These are phyloP conservation scores for Aspergillus pseudotamarii DNA, from an alignment of 2,329 filamentous ascomycete genomes.

Conservation along the genomic window DNA sequence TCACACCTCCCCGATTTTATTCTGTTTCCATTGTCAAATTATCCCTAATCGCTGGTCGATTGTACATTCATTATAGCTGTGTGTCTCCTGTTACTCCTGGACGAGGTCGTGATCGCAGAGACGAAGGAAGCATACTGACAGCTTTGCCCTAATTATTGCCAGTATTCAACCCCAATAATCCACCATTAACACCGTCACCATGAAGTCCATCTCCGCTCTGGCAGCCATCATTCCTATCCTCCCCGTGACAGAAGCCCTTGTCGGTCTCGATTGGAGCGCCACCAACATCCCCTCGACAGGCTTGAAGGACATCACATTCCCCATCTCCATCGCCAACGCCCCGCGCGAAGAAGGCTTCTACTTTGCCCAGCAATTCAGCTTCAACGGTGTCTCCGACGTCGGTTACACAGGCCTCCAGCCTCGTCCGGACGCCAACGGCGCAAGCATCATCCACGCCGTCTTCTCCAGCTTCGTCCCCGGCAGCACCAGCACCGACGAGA, in stretches of 20 bases:
- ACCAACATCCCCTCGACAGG: constrained; percentile 14
- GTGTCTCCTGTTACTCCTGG: background rate
- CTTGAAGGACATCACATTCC: constrained; percentile 27
- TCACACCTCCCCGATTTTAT: background rate
- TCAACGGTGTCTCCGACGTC: constrained; percentile 22
- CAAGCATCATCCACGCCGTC: constrained; percentile 32
- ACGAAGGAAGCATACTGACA: background rate
- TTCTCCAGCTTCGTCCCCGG: constrained; percentile 36
- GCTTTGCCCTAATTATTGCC: background rate
- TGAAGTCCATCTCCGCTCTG: constrained; percentile 15
- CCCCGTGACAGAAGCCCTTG: constrained; percentile 15
- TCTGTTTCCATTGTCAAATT: background rate
- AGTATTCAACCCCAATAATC: too few relatives aligned
- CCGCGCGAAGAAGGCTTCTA: constrained; percentile 29
- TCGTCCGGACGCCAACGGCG: constrained; percentile 15
- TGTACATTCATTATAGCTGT: background rate
- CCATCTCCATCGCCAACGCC: constrained; percentile 24
- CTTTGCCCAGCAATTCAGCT: constrained; percentile 33
- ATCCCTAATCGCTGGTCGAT: background rate
- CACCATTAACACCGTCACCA: constrained; percentile 7
- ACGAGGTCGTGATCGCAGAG: background rate
- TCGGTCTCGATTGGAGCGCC: constrained; percentile 20
- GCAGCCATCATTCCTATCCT: constrained; percentile 13
- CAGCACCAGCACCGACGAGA: constrained; percentile 23
- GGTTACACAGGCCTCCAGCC: constrained; percentile 36